Evolutionary conservation across 2,329 filamentous ascomycete species (phyloP).

Genomic region (Stenocarpella maydis): DNA sequence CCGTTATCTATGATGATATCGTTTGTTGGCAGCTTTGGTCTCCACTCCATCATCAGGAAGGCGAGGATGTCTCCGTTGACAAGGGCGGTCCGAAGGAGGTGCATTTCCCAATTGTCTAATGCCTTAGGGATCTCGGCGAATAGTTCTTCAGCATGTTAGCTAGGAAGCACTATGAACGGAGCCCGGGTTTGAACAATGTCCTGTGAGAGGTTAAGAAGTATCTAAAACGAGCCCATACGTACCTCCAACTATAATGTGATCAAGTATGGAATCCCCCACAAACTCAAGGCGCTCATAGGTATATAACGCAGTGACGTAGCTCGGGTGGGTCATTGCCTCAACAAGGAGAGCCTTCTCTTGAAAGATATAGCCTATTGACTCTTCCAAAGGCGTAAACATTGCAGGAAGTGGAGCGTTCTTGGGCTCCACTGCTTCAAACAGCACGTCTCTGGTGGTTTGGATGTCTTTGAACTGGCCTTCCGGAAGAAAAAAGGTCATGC

Average conservation of each 20-base stretch:
- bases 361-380: constrained; percentile 77
- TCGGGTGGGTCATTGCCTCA: constrained; percentile 84
- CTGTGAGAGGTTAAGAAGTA: too few species aligned
- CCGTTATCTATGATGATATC: constrained; percentile 31
- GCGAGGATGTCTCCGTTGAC: constrained; percentile 84
- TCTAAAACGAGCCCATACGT: neutral
- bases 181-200: too few species aligned
- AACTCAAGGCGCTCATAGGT: constrained; percentile 83
- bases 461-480: constrained; percentile 12
- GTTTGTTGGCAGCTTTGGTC: constrained; percentile 44
- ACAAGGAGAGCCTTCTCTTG: constrained; percentile 71
- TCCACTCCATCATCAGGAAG: constrained; percentile 73
- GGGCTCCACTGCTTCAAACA: constrained; percentile 53
- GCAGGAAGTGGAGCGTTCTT: constrained; percentile 47
- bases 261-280: constrained; percentile 85
- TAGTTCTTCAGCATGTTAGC: too few species aligned
- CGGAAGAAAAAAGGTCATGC: constrained; percentile 71
- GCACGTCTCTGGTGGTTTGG: constrained; percentile 42
- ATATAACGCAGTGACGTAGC: constrained; percentile 56
- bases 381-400: constrained; percentile 63
- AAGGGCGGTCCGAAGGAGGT: constrained; percentile 76
- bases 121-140: constrained; percentile 52
- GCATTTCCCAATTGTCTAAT: constrained; percentile 68
- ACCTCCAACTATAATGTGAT: constrained; percentile 71
- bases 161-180: too few species aligned